Base-by-base conservation (phyloP, 495 filamentous ascomycete species). In the Aspergillus asperescens region DNA sequence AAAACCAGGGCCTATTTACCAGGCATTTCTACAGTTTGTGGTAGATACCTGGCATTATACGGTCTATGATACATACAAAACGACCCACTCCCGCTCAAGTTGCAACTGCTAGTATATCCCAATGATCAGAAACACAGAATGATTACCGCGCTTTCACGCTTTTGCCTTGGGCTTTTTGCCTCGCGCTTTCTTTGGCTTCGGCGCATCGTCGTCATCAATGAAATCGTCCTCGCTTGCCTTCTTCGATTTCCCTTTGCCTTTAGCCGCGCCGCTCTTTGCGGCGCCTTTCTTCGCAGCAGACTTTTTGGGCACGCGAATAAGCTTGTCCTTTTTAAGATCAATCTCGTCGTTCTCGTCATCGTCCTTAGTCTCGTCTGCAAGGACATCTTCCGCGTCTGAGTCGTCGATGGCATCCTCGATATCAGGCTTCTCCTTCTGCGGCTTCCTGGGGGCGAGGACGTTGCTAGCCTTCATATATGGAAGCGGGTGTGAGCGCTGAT, bases 341-440 rank as follows among this genome's bases (percentile, higher is more conserved):
- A 83, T 65, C 45, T 86, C 81, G 19, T 89, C 85, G 1, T 83
- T 78, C 2, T 86, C 86, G 4, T 81, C 81, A 15, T 79, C 74
- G 41, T 81, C 80, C 41, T 80, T 83, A 4, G 67, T 77, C 12
- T 83, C 81, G 8, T 78, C 77, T 25, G 81, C 79, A 27, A 84
- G 77, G 20, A 81, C 70, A 6, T 81, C 74, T 31, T 83, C 84
- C 38, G 79, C 90, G 42, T 95, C 92, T 12, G 89, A 91, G 58
- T 93, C 94, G 29, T 96, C 89, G 37, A 97, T 84, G 19, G 90
- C 92, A 67, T 99, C 93, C 68, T 99, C 93, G 40, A 99, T 79
- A 72, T 99, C 93, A 0, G 93, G 93, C 50, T 84, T 84, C 40
- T 88, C 89, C 70, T 86, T 92, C 44, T 77, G 70, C 48, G 73